Conservation (phyloP, 192 early-diverging fungal species). For the Coemansia sp. region DNA sequence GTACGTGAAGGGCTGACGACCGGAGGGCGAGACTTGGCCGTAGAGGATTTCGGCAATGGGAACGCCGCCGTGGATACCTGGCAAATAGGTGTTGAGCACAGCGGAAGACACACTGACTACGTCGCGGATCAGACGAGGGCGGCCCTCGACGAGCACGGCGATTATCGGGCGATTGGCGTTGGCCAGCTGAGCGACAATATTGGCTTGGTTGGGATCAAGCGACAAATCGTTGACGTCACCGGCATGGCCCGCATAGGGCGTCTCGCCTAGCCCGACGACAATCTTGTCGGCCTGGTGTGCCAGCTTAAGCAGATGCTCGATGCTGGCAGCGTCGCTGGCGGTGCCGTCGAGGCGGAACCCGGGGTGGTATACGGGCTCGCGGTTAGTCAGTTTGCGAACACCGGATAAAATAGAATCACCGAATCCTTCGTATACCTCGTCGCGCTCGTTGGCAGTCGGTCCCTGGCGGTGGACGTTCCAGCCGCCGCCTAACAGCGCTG, state of each 20-base stretch:
- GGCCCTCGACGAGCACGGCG: constrained; percentile 58
- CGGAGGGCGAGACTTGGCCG: constrained; percentile 61
- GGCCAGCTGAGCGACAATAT: constrained; percentile 26
- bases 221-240: constrained; percentile 21
- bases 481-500: constrained; percentile 56
- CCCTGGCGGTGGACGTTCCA: constrained; percentile 61
- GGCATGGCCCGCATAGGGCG: constrained; percentile 9
- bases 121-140: constrained; percentile 59
- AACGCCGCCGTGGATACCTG: constrained; percentile 62
- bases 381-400: constrained; percentile 13
- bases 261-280: constrained; percentile 39
- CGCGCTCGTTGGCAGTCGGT: constrained; percentile 8
- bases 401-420: constrained; percentile 27
- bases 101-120: constrained; percentile 45
- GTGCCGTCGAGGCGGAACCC: constrained; percentile 23
- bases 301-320: constrained; percentile 13
- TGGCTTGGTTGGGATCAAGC: constrained; percentile 36
- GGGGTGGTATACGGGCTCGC: constrained; percentile 15
- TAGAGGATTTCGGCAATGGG: constrained; percentile 63
- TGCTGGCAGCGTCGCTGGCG: background rate
- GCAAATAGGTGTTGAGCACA: constrained; percentile 58
- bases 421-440: constrained; percentile 30
- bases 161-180: constrained; percentile 41
- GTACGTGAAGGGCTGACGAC: constrained; percentile 62
- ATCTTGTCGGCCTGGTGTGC: constrained; percentile 43